Percentiles rank a stretch among this genome's conserved stretches.
Conservation (phyloP, 1,139 yeast species). For the Kurtzmaniella natalensis region DNA sequence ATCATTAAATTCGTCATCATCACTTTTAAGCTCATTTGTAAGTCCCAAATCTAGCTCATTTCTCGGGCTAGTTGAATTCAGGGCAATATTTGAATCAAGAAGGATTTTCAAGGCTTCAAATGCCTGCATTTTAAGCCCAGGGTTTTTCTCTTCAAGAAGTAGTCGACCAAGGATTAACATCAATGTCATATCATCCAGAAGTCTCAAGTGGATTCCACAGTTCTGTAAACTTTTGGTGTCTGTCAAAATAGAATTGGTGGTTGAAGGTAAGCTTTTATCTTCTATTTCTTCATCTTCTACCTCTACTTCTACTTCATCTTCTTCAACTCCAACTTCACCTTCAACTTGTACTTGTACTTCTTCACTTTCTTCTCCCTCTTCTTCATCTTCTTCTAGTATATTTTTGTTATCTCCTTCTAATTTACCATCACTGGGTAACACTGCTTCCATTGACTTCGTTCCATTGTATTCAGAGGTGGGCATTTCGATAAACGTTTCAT, state of each 20-base stretch:
- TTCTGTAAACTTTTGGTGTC: no score
- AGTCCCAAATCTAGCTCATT: slow-evolving; percentile 12
- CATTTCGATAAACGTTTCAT: background rate
- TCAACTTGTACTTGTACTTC: background rate
- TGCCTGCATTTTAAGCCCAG: slow-evolving; percentile 78
- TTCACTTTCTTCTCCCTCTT: slow-evolving; percentile 9
- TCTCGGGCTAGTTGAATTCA: slow-evolving; percentile 8
- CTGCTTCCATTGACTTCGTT: no score
- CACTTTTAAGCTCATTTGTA: slow-evolving; percentile 6
- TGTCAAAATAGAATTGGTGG: no score
- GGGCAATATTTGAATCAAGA: slow-evolving; percentile 54
- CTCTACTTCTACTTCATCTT: background rate
- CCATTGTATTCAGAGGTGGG: no score
- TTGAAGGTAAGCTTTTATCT: no score
- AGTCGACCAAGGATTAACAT: slow-evolving; percentile 58
- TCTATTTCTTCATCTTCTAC: background rate
- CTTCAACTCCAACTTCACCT: background rate
- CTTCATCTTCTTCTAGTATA: slow-evolving; percentile 17
- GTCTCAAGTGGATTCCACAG: slow-evolving; percentile 25
- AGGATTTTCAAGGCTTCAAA: slow-evolving; percentile 76
- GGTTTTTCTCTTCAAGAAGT: slow-evolving; percentile 57
- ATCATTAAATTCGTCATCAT: slow-evolving; percentile 27
- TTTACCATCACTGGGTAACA: no score
- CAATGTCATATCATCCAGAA: slow-evolving; percentile 59
- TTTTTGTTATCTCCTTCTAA: slow-evolving; percentile 33